These are phyloP conservation scores for Fomes fomentarius DNA, from an alignment of 1,284 basidiomycete genomes.

Conservation along the genomic window DNA sequence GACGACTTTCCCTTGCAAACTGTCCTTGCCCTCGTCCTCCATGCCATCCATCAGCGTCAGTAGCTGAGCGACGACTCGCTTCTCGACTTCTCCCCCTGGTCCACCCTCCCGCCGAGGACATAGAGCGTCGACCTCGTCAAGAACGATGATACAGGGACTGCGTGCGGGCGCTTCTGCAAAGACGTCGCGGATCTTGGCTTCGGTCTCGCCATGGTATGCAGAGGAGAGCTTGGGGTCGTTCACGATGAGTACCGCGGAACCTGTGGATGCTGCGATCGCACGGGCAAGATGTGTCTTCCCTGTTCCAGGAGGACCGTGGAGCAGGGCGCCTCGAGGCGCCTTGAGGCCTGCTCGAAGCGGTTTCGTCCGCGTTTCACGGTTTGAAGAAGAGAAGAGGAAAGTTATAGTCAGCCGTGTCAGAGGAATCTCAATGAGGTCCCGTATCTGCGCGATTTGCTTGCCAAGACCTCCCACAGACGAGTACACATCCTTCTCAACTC, in stretches of 20 bases:
- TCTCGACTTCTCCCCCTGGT: conserved; percentile 91
- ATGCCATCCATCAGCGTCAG: conserved; percentile 97
- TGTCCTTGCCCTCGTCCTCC: conserved; percentile 52
- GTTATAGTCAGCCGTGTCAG: no score
- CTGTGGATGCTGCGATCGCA: conserved; percentile 83
- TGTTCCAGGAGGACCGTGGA: conserved; percentile 93
- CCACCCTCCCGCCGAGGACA: conserved; percentile 90
- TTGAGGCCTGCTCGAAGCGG: conserved; percentile 81
- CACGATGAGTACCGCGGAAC: conserved; percentile 83
- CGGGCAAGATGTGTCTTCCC: conserved; percentile 94
- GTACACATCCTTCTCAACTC: conserved; percentile 56
- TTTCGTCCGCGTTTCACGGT: no score
- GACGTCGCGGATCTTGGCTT: conserved; percentile 86
- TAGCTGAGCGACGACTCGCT: conserved; percentile 93
- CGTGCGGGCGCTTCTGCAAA: conserved; percentile 84
- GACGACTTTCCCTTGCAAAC: conserved; percentile 67
- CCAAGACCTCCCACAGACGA: conserved; percentile 87
- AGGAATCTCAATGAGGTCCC: conserved; percentile 94
- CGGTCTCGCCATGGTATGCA: conserved; percentile 96
- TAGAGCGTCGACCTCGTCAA: conserved; percentile 97
- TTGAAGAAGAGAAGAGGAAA: no score
- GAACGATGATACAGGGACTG: conserved; percentile 90
- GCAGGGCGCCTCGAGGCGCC: conserved; percentile 87
- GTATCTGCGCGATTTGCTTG: conserved; percentile 87
- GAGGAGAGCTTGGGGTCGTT: conserved; percentile 95